Evolutionary conservation across 2,329 filamentous ascomycete species (phyloP).

Genomic region (Ophiostoma sp.): DNA sequence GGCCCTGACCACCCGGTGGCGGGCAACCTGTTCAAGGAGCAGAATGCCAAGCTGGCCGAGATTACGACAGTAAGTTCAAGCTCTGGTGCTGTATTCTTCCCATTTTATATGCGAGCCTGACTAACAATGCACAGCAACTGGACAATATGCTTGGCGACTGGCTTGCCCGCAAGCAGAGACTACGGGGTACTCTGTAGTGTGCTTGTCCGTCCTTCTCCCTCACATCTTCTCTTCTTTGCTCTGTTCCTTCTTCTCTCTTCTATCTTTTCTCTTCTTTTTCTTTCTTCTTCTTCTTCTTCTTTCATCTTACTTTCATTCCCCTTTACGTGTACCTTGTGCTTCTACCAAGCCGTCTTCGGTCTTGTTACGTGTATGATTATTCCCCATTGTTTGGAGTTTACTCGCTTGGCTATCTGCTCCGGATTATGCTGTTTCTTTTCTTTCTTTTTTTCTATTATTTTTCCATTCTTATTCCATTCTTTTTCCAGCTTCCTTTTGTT

Average conservation of each 20-base stretch:
- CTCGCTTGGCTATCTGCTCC: constrained; percentile 14
- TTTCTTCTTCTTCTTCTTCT: constrained; percentile 16
- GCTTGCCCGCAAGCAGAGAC: constrained; percentile 60
- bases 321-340: constrained; percentile 13
- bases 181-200: constrained; percentile 17
- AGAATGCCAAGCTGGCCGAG: constrained; percentile 78
- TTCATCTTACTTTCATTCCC: background rate
- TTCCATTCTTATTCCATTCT: background rate
- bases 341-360: constrained; percentile 9
- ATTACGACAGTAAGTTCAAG: constrained; percentile 57
- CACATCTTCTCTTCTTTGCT: background rate
- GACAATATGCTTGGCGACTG: constrained; percentile 82
- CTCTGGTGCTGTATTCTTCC: background rate
- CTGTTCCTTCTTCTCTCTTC: background rate
- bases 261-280: background rate
- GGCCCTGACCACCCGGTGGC: constrained; percentile 82
- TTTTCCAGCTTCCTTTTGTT: background rate
- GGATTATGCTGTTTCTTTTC: background rate
- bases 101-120: constrained; percentile 19
- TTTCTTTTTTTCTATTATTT: background rate
- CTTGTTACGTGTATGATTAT: constrained; percentile 23
- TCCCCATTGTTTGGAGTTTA: constrained; percentile 23
- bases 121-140: constrained; percentile 53
- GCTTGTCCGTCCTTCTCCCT: background rate
- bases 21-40: constrained; percentile 73